Evolutionary conservation across 768 basidiomycete species (phyloP).

Genomic region (Holtermannia corniformis): DNA sequence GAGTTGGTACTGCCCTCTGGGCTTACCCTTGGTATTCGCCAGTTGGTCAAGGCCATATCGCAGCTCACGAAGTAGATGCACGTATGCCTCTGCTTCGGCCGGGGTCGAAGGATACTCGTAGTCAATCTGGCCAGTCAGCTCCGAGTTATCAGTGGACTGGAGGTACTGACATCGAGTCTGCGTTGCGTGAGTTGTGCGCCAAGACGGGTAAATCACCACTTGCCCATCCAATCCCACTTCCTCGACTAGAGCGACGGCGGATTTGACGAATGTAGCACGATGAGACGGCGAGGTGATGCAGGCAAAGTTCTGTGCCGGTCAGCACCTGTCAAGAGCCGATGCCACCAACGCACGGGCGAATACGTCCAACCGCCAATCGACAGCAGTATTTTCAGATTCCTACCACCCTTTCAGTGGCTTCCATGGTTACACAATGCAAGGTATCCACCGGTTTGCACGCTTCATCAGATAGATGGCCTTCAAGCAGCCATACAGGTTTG

Average conservation of each 20-base stretch:
- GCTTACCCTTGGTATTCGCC: conserved; percentile 54
- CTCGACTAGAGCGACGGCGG: conserved; percentile 68
- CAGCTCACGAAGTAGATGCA: conserved; percentile 67
- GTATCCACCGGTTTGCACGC: conserved; percentile 57
- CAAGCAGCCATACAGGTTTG: conserved; percentile 90
- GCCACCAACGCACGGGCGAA: conserved; percentile 13
- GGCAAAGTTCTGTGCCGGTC: conserved; percentile 53
- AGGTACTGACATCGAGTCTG: conserved; percentile 15
- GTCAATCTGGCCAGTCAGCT: conserved; percentile 44
- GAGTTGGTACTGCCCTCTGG: conserved; percentile 48
- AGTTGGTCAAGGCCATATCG: conserved; percentile 66
- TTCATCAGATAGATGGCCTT: conserved; percentile 88
- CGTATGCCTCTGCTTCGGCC: conserved; percentile 70
- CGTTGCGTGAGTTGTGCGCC: not conserved
- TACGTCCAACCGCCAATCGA: conserved; percentile 78
- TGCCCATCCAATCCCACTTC: conserved; percentile 82
- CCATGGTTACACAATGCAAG: conserved; percentile 18
- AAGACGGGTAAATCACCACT: not conserved
- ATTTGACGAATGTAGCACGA: conserved; percentile 68
- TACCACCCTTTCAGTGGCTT: conserved; percentile 2
- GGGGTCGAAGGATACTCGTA: conserved; percentile 81
- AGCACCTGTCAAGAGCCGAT: not conserved
- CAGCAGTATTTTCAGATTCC: conserved; percentile 53
- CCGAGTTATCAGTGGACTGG: not conserved
- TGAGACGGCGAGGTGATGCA: conserved; percentile 58